A percentile compares a stretch with the other conserved stretches of the same genome.
Evolutionary conservation across 2,329 filamentous ascomycete genomes (phyloP).

Genomic region (Aureobasidium sp.): DNA sequence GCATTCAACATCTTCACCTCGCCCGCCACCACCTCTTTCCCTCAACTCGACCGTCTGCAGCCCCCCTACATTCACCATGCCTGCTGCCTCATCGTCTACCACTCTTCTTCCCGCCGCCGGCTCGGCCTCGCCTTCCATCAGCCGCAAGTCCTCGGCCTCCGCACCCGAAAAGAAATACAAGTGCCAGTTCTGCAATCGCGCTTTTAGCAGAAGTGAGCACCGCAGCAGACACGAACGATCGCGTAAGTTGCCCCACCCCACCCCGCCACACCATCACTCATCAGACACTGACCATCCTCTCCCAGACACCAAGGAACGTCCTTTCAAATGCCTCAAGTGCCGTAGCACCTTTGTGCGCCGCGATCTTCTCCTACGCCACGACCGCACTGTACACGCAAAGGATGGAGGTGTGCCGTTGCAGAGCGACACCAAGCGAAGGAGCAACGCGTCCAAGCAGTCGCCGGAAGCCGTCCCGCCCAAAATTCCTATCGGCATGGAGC

Average conservation of each 20-base stretch:
- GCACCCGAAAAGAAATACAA: slow-evolving; percentile 98
- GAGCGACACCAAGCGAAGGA: slow-evolving; percentile 83
- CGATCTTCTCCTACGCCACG: slow-evolving; percentile 91
- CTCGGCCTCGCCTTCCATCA: slow-evolving; percentile 61
- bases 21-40: slow-evolving; percentile 9
- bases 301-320: slow-evolving; percentile 93
- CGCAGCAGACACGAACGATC: slow-evolving; percentile 94
- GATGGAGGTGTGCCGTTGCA: slow-evolving; percentile 91
- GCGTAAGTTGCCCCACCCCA: slow-evolving; percentile 60
- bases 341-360: slow-evolving; percentile 96
- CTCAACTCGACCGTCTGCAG: not conserved
- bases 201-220: slow-evolving; percentile 96
- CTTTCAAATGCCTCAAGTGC: slow-evolving; percentile 98
- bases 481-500: slow-evolving; percentile 71
- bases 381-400: slow-evolving; percentile 97
- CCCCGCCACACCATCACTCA: not conserved
- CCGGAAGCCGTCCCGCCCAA: slow-evolving; percentile 63
- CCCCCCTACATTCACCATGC: slow-evolving; percentile 43
- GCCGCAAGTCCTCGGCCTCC: slow-evolving; percentile 60
- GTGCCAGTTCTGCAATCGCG: slow-evolving; percentile 96
- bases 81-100: slow-evolving; percentile 57
- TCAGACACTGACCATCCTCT: slow-evolving; percentile 6
- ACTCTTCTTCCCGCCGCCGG: slow-evolving; percentile 55
- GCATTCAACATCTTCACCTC: slow-evolving; percentile 21
- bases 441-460: slow-evolving; percentile 50